These are phyloP conservation scores for Parafenestella ontariensis DNA, from an alignment of 2,329 filamentous ascomycete genomes.

Conservation along the genomic window DNA sequence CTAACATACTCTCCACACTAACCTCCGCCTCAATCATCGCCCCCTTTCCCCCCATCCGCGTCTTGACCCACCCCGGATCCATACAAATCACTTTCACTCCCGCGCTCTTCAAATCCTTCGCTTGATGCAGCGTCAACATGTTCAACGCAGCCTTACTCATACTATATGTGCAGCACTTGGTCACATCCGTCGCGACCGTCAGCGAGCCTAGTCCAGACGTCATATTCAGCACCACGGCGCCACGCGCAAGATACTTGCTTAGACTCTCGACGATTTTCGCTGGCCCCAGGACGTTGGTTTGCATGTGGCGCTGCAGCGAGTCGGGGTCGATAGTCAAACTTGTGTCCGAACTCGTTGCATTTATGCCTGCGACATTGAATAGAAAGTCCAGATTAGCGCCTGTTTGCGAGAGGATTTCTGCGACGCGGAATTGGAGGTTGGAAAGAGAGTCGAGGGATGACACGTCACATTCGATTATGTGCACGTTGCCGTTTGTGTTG, in stretches of 20 bases:
- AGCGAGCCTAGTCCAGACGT: constrained; percentile 43
- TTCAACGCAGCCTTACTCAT: constrained; percentile 56
- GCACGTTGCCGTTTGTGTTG: constrained; percentile 33
- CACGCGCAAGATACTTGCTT: constrained; percentile 32
- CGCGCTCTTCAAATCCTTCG: constrained; percentile 42
- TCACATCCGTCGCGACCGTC: constrained; percentile 36
- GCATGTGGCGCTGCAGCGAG: constrained; percentile 51
- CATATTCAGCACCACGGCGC: constrained; percentile 47
- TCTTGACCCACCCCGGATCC: constrained; percentile 56
- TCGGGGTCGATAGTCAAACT: constrained; percentile 49
- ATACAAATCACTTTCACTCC: constrained; percentile 46
- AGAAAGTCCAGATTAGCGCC: constrained; percentile 51
- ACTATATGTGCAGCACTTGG: constrained; percentile 50
- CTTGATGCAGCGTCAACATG: constrained; percentile 54
- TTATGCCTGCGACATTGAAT: constrained; percentile 54
- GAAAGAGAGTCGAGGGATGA: constrained; percentile 37
- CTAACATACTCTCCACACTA: constrained; percentile 50
- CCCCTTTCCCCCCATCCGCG: constrained; percentile 53
- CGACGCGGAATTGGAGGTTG: constrained; percentile 46
- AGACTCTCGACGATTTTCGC: constrained; percentile 55
- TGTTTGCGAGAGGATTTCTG: constrained; percentile 41
- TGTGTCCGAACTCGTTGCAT: constrained; percentile 46
- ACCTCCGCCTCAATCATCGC: constrained; percentile 49
- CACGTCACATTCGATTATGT: constrained; percentile 53
- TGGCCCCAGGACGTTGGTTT: constrained; percentile 57